These are phyloP conservation scores for Actinomucor elegans DNA, from an alignment of 371 early-diverging fungal species.

Conservation along the genomic window DNA sequence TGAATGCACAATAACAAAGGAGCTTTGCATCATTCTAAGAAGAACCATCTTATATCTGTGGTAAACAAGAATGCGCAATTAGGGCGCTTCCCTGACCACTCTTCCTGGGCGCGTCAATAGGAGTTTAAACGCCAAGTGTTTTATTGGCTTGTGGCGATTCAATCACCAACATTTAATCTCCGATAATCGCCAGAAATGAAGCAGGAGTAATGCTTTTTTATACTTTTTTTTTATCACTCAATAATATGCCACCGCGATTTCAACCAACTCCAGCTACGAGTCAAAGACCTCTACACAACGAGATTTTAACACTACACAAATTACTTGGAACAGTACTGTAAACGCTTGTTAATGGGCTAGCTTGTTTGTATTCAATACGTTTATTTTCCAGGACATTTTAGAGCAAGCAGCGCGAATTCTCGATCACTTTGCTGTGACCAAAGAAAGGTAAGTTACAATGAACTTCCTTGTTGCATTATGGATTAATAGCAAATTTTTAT, in stretches of 20 bases:
- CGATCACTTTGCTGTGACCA: slow-evolving; percentile 34
- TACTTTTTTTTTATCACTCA: slow-evolving; percentile 1
- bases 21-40: too few relatives aligned
- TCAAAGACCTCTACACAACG: slow-evolving; percentile 40
- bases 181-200: too few relatives aligned
- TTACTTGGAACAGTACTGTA: slow-evolving; percentile 30
- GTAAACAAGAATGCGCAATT: too few relatives aligned
- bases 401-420: slow-evolving; percentile 45
- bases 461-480: neutral
- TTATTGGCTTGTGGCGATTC: too few relatives aligned
- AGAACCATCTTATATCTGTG: too few relatives aligned
- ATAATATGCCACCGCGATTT: slow-evolving; percentile 29
- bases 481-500: neutral
- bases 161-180: too few relatives aligned
- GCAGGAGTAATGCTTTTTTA: too few relatives aligned
- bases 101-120: too few relatives aligned
- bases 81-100: too few relatives aligned
- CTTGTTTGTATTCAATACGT: too few relatives aligned
- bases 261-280: slow-evolving; percentile 19
- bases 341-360: neutral
- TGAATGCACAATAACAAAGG: too few relatives aligned
- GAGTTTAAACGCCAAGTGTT: too few relatives aligned
- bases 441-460: slow-evolving; percentile 23
- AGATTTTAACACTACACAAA: slow-evolving; percentile 28
- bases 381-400: slow-evolving; percentile 50